A percentile compares a stretch with the other conserved stretches of the same genome.
phyloP scores from a whole-genome alignment of 2,329 filamentous ascomycete genomes.

The Ophiostoma montium region DNA sequence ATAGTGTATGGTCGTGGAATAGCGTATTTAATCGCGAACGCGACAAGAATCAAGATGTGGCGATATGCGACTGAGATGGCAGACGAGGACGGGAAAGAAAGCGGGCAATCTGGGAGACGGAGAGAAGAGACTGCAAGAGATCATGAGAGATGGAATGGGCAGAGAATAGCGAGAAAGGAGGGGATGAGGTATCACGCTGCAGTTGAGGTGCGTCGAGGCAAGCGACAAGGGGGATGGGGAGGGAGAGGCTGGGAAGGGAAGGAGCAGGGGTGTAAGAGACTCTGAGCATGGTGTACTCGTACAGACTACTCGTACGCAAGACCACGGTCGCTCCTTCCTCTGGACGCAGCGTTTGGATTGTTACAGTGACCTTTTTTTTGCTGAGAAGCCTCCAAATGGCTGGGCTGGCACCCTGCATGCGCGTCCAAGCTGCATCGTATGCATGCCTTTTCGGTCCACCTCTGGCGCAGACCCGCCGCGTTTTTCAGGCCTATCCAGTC shows the following conservation, averaged over 20 bases:
- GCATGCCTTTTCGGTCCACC: not conserved
- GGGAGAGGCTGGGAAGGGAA: conserved; percentile 7
- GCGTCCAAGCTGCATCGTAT: not conserved
- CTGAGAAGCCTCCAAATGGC: not conserved
- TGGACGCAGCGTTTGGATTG: not conserved
- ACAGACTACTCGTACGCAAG: no score
- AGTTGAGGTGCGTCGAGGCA: not conserved
- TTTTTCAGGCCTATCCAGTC: not conserved
- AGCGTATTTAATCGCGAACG: no score
- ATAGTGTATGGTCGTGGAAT: no score
- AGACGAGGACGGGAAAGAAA: not conserved
- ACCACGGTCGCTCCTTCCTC: not conserved
- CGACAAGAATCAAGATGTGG: no score
- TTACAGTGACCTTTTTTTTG: not conserved
- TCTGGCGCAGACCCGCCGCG: not conserved
- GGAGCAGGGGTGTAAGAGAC: conserved; percentile 1
- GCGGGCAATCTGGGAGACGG: not conserved
- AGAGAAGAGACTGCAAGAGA: not conserved
- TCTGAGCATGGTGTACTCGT: no score
- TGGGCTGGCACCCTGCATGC: conserved; percentile 1
- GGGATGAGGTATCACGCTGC: conserved; percentile 1
- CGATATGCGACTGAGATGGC: not conserved
- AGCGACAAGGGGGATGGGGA: conserved; percentile 1
- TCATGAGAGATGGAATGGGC: not conserved
- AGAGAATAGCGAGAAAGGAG: not conserved